Base-by-base conservation (phyloP, 768 basidiomycete species). In the Tylopilus subfusipes region DNA sequence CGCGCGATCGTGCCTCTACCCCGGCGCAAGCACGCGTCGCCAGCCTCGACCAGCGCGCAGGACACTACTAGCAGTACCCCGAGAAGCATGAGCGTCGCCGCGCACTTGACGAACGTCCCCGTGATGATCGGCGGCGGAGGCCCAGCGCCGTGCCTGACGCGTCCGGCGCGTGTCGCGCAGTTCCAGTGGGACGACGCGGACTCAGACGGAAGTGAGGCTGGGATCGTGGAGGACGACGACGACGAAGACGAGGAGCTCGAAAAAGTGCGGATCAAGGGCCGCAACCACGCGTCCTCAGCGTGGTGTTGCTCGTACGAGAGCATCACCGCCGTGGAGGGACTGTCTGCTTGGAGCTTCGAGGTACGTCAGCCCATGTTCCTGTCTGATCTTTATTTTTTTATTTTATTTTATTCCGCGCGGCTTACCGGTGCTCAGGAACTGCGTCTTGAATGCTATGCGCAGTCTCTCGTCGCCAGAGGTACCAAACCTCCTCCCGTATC, bases 381-480 rank as follows among this genome's bases (percentile, higher is more conserved):
- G n/a, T 8, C 9, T 7, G n/a, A n/a, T n/a, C 4, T 5, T 29
- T 8, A 31, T n/a, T n/a, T n/a, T n/a, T n/a, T n/a, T n/a, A n/a
- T n/a, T n/a, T n/a, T n/a, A n/a, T 30, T 31, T 5, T 34, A 39
- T 27, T 14, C 38, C 21, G 30, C 21, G 19, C 30, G 40, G 44
- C 54, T 61, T 8, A 40, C 5, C 2, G 7, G 14, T 24, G 34
- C 27, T 2, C 18, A 67, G 68, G 68, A 69, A 49, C 48, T 69
- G 12, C 68, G 68, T 0, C 52, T 53, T 11, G 68, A 69, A 53
- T 71, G 69, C 39, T 69, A 69, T n/a, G 68, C 63, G 5, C 68
- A 69, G 24, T 68, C 68, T 2, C 55, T 51, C 39, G 16, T 69
- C 42, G 68, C 68, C 0, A 57, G 61, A 29, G 69, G 68, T 12